Percentiles rank a stretch among this genome's conserved stretches.
phyloP scores from a whole-genome alignment of 768 basidiomycete species.

The Fomitopsis pulvina region DNA sequence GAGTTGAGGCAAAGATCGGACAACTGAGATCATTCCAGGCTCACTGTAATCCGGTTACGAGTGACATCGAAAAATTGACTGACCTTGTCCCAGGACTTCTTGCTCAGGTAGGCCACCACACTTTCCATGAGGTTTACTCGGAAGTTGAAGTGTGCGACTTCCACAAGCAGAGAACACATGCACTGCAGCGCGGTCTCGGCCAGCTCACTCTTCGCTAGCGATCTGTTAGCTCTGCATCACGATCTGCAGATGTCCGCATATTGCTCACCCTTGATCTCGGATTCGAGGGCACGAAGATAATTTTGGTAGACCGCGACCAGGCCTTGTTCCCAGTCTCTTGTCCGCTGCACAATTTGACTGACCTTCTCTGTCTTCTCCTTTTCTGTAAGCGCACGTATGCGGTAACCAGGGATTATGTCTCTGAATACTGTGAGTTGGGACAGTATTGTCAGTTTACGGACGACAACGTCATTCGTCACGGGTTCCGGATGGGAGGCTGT shows the following conservation, averaged over 20 bases:
- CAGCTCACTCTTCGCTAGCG: conserved; percentile 55
- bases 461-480: conserved; percentile 69
- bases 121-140: conserved; percentile 86
- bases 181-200: conserved; percentile 69
- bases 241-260: conserved; percentile 2
- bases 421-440: conserved; percentile 93
- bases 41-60: conserved; percentile 8
- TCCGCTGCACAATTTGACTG: conserved; percentile 83
- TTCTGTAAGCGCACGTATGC: conserved; percentile 87
- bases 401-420: conserved; percentile 93
- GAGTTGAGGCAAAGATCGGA: conserved; percentile 83
- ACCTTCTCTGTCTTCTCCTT: conserved; percentile 91
- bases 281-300: conserved; percentile 80
- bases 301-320: conserved; percentile 82
- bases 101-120: conserved; percentile 76
- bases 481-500: conserved; percentile 64
- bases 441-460: conserved; percentile 83
- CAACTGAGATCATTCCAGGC: conserved; percentile 39
- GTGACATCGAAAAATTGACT: conserved; percentile 21
- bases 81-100: conserved; percentile 86
- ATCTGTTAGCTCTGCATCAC: conserved; percentile 7
- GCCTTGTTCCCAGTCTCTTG: conserved; percentile 95
- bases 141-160: conserved; percentile 96
- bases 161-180: conserved; percentile 79
- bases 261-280: conserved; percentile 73